These are phyloP conservation scores for Brettanomyces naardenensis DNA, from an alignment of 805 yeast genomes.

Conservation along the genomic window DNA sequence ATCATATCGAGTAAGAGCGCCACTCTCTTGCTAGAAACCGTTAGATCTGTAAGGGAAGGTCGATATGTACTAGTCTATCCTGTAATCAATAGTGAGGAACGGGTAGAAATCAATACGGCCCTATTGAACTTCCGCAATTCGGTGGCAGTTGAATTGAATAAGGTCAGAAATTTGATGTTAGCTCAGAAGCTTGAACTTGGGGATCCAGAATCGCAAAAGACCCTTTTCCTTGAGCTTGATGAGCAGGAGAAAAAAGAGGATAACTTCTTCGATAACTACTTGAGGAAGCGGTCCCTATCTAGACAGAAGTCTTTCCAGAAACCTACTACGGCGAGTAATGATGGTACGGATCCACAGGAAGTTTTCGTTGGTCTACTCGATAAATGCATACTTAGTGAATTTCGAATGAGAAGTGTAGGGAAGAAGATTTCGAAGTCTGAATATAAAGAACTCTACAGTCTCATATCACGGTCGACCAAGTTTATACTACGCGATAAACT, in stretches of 20 bases:
- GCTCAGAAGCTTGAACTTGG: too few species aligned
- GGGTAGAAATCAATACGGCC: too few species aligned
- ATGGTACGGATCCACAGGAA: background rate
- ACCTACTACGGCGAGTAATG: background rate
- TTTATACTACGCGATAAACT: slow-evolving; percentile 28
- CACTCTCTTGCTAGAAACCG: too few species aligned
- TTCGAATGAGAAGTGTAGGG: slow-evolving; percentile 27
- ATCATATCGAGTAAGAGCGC: too few species aligned
- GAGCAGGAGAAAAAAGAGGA: slow-evolving; percentile 10
- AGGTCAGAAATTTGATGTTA: too few species aligned
- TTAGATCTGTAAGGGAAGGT: background rate
- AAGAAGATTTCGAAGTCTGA: slow-evolving; percentile 17
- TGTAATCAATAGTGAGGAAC: too few species aligned
- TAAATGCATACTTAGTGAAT: slow-evolving; percentile 27
- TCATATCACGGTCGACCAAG: slow-evolving; percentile 29
- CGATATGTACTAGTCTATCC: background rate
- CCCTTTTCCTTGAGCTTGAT: slow-evolving; percentile 10
- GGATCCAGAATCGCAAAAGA: too few species aligned
- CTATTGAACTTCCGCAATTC: background rate
- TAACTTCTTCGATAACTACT: slow-evolving; percentile 15
- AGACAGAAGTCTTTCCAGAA: slow-evolving; percentile 2
- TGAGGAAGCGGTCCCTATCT: slow-evolving; percentile 11
- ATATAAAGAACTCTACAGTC: slow-evolving; percentile 28
- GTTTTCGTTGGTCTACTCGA: slow-evolving; percentile 16
- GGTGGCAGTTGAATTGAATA: background rate